phyloP scores from a whole-genome alignment of 1,139 yeast genomes.

The Hyphopichia pseudoburtonii region DNA sequence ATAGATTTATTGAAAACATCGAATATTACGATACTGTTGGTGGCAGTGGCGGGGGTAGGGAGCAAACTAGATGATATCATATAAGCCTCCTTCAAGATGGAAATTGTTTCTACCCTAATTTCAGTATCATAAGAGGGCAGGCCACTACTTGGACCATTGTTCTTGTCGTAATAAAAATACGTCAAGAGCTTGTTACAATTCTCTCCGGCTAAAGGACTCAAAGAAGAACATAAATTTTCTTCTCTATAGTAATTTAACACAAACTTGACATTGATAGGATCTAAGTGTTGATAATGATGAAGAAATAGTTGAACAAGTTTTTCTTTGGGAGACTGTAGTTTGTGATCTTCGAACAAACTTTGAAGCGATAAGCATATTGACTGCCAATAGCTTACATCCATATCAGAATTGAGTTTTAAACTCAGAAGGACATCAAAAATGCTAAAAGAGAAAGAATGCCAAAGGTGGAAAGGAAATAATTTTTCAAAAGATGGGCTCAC shows the following conservation, averaged over 20 bases:
- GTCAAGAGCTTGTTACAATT: constrained; percentile 47
- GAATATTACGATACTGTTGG: constrained; percentile 28
- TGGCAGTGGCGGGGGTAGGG: constrained; percentile 19
- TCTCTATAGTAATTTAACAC: constrained; percentile 48
- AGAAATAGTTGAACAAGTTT: constrained; percentile 45
- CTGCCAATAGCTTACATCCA: constrained; percentile 33
- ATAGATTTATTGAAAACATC: constrained; percentile 30
- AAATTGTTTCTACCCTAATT: constrained; percentile 41
- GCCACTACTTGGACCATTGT: constrained; percentile 14
- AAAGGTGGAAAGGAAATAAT: constrained; percentile 44
- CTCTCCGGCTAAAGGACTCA: constrained; percentile 53
- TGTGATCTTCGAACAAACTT: constrained; percentile 31
- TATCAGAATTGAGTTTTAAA: constrained; percentile 25
- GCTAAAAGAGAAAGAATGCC: constrained; percentile 48
- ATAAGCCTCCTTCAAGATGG: constrained; percentile 44
- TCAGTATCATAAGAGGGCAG: constrained; percentile 15
- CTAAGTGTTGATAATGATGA: constrained; percentile 33
- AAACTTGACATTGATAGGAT: constrained; percentile 35
- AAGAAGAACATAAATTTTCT: constrained; percentile 54
- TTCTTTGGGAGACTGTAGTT: constrained; percentile 46
- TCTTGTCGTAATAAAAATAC: constrained; percentile 38
- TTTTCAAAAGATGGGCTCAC: constrained; percentile 16
- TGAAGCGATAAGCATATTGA: constrained; percentile 40
- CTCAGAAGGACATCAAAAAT: constrained; percentile 34
- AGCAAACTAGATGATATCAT: constrained; percentile 33